Conservation (phyloP, 345 rosid species). For the Populus euphratica region DNA sequence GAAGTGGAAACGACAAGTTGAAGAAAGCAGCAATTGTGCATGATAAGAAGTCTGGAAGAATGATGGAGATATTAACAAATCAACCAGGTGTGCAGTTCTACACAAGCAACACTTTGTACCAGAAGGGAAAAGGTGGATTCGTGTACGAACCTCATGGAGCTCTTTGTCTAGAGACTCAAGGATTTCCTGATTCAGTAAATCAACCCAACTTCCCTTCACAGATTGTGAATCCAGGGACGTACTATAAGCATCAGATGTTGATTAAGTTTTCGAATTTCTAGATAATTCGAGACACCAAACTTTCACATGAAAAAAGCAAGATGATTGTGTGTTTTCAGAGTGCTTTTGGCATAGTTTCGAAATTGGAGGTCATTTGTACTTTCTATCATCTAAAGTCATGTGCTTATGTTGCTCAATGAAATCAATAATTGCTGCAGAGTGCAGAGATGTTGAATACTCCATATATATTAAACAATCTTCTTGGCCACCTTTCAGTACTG, state of each 20-base stretch:
- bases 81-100: constrained; percentile 82
- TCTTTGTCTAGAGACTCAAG: constrained; percentile 83
- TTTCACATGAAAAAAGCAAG: too few relatives aligned
- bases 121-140: constrained; percentile 72
- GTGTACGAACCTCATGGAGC: constrained; percentile 57
- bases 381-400: too few relatives aligned
- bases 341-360: too few relatives aligned
- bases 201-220: constrained; percentile 72
- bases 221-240: constrained; percentile 49
- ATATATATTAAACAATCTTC: too few relatives aligned
- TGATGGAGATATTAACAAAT: constrained; percentile 58
- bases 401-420: too few relatives aligned
- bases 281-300: too few relatives aligned
- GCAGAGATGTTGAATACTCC: too few relatives aligned
- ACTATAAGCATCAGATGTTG: constrained; percentile 64
- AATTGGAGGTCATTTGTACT: too few relatives aligned
- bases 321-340: too few relatives aligned
- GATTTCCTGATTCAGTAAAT: constrained; percentile 71
- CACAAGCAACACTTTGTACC: constrained; percentile 48
- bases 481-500: too few relatives aligned
- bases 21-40: constrained; percentile 56
- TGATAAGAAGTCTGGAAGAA: constrained; percentile 63
- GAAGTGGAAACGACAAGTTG: constrained; percentile 18
- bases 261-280: constrained; percentile 41
- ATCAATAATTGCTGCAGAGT: too few relatives aligned